Evolutionary conservation across 2,329 filamentous ascomycete species (phyloP), one percentile per base, ranked within the genome.

Genomic region (Trichoderma hamatum): DNA sequence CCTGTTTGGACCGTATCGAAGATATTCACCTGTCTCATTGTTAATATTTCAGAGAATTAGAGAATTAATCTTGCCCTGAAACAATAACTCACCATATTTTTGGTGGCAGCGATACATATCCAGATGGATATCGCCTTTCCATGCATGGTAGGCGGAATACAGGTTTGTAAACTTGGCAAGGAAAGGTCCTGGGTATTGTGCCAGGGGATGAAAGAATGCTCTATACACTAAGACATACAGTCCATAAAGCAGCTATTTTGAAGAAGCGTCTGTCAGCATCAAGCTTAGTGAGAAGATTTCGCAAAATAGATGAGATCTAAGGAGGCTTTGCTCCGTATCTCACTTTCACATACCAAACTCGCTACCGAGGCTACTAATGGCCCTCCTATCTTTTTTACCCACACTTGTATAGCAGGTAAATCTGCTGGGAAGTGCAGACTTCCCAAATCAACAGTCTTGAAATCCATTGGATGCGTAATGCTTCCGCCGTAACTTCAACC

Each of bases 111-210:
- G 60, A 21, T 71, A 75, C n/a, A 80, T 76, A 5, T 80, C 76
- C 1, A 78, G 14, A 55, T 81, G 79, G 13, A 77, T 72, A 39
- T 80, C 78, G 0, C 77, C 78, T 59, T 74, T 78, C 73, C 75
- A 80, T 0, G 78, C 77, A 68, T 81, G 74, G 52, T 79, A 80
- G 5, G 76, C 74, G 19, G 72, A 69, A 70, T 78, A 75, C 26
- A 72, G 69, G 58, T 77, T 75, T 26, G 76, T 77, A n/a, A 80
- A 67, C 65, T 76, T 77, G 1, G 76, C 77, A 3, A 79, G 64
- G 14, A 77, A 74, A 0, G 80, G 80, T 0, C 79, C 79, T 7
- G 78, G 78, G 68, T 78, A 80, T 46, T 75, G 75, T 10, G 77
- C 74, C 2, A 78, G 72, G 6, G 78, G 80, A 65, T 81, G 79